Base-by-base conservation (phyloP, 148 eudicot species). In the Fagopyrum homotropicum region DNA sequence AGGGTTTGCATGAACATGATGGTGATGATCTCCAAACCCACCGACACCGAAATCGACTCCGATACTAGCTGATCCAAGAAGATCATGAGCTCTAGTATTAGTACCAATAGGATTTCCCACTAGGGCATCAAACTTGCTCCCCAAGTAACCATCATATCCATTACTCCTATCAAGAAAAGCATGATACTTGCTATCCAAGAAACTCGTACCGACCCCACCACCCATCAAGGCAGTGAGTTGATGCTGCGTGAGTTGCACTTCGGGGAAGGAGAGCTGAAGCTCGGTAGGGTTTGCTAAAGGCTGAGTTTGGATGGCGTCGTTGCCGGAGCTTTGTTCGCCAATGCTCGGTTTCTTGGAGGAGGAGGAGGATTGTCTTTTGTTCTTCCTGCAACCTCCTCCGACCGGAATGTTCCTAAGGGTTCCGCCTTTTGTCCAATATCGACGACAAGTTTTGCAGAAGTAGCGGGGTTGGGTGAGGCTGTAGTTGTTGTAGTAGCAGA, bases 401-500 rank as follows among this genome's bases (percentile, higher is more conserved):
- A 90, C 97, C 0, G 97, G 97, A 75, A 92, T 92, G 90, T 90
- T 92, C 72, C 95, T 76, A 15, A 92, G 92, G 76, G 91, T 88
- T 11, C 97, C 97, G 0, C 97, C 92, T 75, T 88, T 90, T 44
- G 97, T 90, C 95, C 97, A 92, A 60, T 92, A 92, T 71, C 94
- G 82, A 57, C 97, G 78, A 77, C 97, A 92, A n/a, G 97, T 85
- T 83, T 92, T 92, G 86, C 97, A 92, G 78, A 92, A 92, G 88
- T 90, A 90, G 64, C 97, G 74, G 3, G 97, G 97, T 59, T 92
- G 97, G 30, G 97, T 80, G 61, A 92, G 91, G 75, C 92, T 88
- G 78, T 92, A 92, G 85, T 92, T 92, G 89, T 92, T 92, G 88
- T 92, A 92, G 87, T 92, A 92, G 77, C 97, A 92, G 79, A 92